A percentile compares a stretch with the other conserved stretches of the same genome.
phyloP scores from a whole-genome alignment of 768 basidiomycete species.

The Hydnomerulius pinastri region DNA sequence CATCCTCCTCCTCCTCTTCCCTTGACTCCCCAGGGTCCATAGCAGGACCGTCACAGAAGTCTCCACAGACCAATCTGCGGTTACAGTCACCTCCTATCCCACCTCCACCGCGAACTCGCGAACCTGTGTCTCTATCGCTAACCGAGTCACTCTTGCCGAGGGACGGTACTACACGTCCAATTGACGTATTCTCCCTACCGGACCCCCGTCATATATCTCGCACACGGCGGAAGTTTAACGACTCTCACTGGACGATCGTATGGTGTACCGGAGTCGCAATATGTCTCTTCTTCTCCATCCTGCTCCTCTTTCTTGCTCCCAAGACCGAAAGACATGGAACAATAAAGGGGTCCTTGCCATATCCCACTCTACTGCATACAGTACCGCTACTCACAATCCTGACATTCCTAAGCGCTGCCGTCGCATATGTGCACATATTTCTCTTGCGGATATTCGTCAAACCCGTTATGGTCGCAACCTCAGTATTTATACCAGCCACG shows the following conservation, averaged over 20 bases:
- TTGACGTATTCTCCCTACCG: constrained; percentile 75
- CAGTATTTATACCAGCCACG: constrained; percentile 73
- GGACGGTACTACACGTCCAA: constrained; percentile 62
- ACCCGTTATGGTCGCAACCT: constrained; percentile 79
- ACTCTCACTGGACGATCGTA: constrained; percentile 67
- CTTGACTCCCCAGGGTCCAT: constrained; percentile 35
- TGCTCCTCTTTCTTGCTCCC: constrained; percentile 62
- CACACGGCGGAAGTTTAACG: constrained; percentile 70
- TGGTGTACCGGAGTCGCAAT: constrained; percentile 62
- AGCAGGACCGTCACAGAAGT: constrained; percentile 32
- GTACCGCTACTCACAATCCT: constrained; percentile 76
- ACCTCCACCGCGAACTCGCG: constrained; percentile 45
- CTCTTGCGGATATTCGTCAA: constrained; percentile 80
- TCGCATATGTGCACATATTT: constrained; percentile 74
- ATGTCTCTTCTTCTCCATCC: constrained; percentile 62
- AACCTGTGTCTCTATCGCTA: constrained; percentile 63
- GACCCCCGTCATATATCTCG: constrained; percentile 71
- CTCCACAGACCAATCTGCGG: constrained; percentile 34
- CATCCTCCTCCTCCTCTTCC: constrained; percentile 36
- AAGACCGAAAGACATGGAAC: constrained; percentile 43
- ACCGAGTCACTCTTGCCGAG: constrained; percentile 79
- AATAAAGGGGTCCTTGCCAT: constrained; percentile 43
- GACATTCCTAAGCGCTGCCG: constrained; percentile 66
- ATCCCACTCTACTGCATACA: constrained; percentile 73
- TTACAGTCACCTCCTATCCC: constrained; percentile 38